Evolutionary conservation across 176 grass and related monocot species (phyloP), one percentile per base, ranked within the genome.

Genomic region (Canna indica): DNA sequence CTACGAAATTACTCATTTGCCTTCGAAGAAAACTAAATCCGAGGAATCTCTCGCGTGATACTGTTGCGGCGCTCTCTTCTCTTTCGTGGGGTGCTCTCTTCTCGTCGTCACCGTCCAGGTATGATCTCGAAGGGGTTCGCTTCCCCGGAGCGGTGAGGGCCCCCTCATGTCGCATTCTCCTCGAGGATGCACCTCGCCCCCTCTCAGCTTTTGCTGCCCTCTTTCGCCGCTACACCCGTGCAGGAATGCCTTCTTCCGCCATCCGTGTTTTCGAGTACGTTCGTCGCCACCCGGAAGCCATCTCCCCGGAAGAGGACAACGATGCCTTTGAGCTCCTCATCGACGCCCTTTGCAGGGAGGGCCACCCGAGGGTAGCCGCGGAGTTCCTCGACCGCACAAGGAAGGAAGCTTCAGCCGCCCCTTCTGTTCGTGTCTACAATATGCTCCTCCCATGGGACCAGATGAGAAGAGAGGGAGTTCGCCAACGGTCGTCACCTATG

Each of bases 321-420:
- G 26, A 73, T 38, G 81, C 85, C 13, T 31, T 85, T 0, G 70
- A 87, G 79, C 78, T 95, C 84, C 34, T 79, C 38, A 68, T 87
- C 38, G 87, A 90, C 29, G 87, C 91, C 38, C 80, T 95, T 57
- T 95, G 87, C 84, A 90, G 87, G 78, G 91, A 95, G 70, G 84
- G 87, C 12, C 77, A 87, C 64, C 67, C 84, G 14, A 77, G 78
- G 20, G 67, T 68, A 3, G 87, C 91, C 26, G 45, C 73, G 18
- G 74, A 80, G 76, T 84, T 95, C 16, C 27, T 95, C 24, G 72
- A 47, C 17, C 76, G 73, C 54, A 63, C 78, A 41, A 78, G 78
- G n/a, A 34, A 50, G 7, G 87, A 82, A 26, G 79, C 82, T 13
- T 27, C 30, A 0, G 22, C 17, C 2, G n/a, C 35, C 33, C 79